phyloP scores from a whole-genome alignment of 129 eudicot genomes.

The Scalesia atractyloides region DNA sequence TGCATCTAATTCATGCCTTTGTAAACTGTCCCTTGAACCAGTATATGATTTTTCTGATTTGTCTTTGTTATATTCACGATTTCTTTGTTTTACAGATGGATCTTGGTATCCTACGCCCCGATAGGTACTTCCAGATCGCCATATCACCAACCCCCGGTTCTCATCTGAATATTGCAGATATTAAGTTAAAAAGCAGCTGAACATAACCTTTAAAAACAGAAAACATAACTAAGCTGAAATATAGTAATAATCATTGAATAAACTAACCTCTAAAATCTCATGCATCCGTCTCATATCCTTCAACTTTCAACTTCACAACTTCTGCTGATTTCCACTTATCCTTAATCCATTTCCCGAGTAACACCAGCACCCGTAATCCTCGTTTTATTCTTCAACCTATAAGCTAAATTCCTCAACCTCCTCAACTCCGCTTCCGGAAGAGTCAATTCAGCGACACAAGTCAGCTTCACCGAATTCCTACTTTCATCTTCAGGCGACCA shows the following conservation, averaged over 20 bases:
- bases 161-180: constrained; percentile 47
- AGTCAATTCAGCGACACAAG: constrained; percentile 78
- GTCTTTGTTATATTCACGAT: constrained; percentile 31
- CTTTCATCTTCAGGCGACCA: constrained; percentile 50
- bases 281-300: constrained; percentile 96
- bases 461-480: constrained; percentile 54
- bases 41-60: constrained; percentile 33
- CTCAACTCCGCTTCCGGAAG: constrained; percentile 78
- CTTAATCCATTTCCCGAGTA: constrained; percentile 67
- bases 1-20: constrained; percentile 39
- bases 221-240: constrained; percentile 5
- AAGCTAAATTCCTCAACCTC: constrained; percentile 65
- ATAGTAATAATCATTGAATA: constrained; percentile 14
- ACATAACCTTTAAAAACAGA: not conserved
- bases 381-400: constrained; percentile 59
- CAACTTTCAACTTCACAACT: constrained; percentile 76
- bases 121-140: constrained; percentile 95
- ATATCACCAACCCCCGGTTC: constrained; percentile 91
- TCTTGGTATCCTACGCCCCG: constrained; percentile 80
- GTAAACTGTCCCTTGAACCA: constrained; percentile 27
- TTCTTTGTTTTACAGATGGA: constrained; percentile 45
- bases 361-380: constrained; percentile 80
- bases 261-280: constrained; percentile 81
- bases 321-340: constrained; percentile 82
- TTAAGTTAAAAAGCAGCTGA: constrained; percentile 4